A percentile compares a stretch with the other conserved stretches of the same genome.
phyloP scores from a whole-genome alignment of 148 eudicot genomes.

The Simmondsia chinensis region DNA sequence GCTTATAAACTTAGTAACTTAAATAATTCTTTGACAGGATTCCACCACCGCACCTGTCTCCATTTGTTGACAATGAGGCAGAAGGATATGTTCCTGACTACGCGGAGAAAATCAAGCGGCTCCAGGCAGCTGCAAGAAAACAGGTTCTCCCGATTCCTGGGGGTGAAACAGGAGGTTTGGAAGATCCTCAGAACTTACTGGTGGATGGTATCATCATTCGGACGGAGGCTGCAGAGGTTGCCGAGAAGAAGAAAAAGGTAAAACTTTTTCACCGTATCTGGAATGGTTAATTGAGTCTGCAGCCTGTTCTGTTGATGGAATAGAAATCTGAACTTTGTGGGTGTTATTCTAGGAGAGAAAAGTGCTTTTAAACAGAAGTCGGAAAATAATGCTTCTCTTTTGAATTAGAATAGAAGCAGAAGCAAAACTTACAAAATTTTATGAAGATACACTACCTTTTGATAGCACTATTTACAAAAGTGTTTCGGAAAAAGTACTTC shows the following conservation, averaged over 20 bases:
- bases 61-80: conserved; percentile 83
- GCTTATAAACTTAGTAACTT: background rate
- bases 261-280: background rate
- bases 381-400: no score
- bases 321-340: no score
- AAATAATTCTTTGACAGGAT: conserved; percentile 38
- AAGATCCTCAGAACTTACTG: conserved; percentile 57
- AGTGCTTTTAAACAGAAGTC: no score
- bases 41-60: conserved; percentile 94
- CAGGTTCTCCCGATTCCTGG: conserved; percentile 89
- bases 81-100: conserved; percentile 84
- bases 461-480: no score
- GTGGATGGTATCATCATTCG: conserved; percentile 63
- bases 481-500: no score
- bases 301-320: background rate
- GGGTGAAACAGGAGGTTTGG: conserved; percentile 53
- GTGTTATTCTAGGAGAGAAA: no score
- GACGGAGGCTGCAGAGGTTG: conserved; percentile 72
- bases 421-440: no score
- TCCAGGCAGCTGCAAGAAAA: conserved; percentile 75
- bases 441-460: no score
- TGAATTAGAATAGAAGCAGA: no score
- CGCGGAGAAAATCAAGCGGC: conserved; percentile 66
- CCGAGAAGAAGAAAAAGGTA: conserved; percentile 64
- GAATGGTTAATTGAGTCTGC: background rate